Evolutionary conservation across 305 asterid species (phyloP), one percentile per base, ranked within the genome.

Genomic region (Coffea humblotiana): DNA sequence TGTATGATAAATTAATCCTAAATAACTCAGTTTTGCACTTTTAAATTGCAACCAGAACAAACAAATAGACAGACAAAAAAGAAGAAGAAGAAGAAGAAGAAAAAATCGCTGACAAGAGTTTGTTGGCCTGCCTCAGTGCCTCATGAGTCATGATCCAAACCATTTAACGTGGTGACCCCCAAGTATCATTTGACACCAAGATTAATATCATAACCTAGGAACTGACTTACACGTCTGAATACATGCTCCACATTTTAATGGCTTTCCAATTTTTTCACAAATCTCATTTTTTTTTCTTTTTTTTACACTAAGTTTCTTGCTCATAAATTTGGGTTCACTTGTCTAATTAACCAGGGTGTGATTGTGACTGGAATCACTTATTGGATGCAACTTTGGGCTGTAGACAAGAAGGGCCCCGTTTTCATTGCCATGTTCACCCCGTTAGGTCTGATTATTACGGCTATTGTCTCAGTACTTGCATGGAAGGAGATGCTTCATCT

Each of bases 381-480:
- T 70, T 88, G 89, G 91, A 37, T 90, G 82, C 97, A 92, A 74
- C 81, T 92, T n/a, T 90, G 91, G 92, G 88, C 81, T 0, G 89
- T 90, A 60, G 92, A 92, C 88, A 89, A 83, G 68, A 90, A 90
- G 80, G 98, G 98, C n/a, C 97, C 97, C 1, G 88, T 92, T 21
- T 93, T 85, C 63, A 76, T 84, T 0, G 91, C 91, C 60, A 74
- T 89, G 45, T 93, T 90, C 82, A 92, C 91, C 67, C 98, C 97
- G 10, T 82, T 92, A 67, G 79, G 84, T 19, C 94, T 93, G 1
- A 82, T 90, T 77, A 82, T 90, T 71, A 93, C 97, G 32, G 94
- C 90, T 25, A 72, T 89, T 48, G 27, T 87, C 51, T 91, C 97
- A 1, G 89, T 92, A 27, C 9, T 91, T 67, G 19, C 90, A 1